Base-by-base conservation (phyloP, 371 early-diverging fungal genomes). In the Mucor piriformis region DNA sequence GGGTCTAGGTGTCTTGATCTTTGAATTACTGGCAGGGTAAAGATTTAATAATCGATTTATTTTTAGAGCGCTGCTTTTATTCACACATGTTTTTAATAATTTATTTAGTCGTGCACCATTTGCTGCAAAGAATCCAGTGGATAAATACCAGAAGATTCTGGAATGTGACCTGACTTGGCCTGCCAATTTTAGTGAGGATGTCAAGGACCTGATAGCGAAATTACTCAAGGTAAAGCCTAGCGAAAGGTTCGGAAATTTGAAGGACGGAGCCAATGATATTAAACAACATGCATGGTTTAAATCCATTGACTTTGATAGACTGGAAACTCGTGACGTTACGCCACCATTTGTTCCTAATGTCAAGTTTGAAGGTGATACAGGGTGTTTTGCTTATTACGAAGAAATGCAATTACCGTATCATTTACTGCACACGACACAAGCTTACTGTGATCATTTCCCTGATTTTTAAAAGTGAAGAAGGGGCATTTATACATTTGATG, bases 101-200 rank as follows among this genome's bases (percentile, higher is more conserved):
- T 29, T 53, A 15, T 34, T 40, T 43, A 76, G 67, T 64, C 76
- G 90, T 67, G 94, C 96, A 21, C 96, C 96, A 54, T 96, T 95
- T 81, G 91, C 88, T 73, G 94, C 95, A 70, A 93, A 94, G 59
- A 94, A 93, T 66, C 94, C 93, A 24, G 86, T 93, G 66, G 87
- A 89, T 53, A 79, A 95, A 57, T 96, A 96, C 72, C 95, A 94
- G 73, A 92, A 91, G 70, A 96, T 98, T 58, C 76, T 95, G 59
- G 84, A 87, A 1, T 88, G 91, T 53, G 81, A 85, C 24, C 77
- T 92, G n/a, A 76, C 79, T 64, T 90, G 81, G 65, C 95, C 96
- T 16, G 61, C 86, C 13, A 85, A 85, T 67, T 96, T 94, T 29
- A 92, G 92, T 67, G 81, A 88, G 1, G 72, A 81, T 10, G 91